Base-by-base conservation (phyloP, 305 asterid genomes). In the Ajuga reptans region DNA sequence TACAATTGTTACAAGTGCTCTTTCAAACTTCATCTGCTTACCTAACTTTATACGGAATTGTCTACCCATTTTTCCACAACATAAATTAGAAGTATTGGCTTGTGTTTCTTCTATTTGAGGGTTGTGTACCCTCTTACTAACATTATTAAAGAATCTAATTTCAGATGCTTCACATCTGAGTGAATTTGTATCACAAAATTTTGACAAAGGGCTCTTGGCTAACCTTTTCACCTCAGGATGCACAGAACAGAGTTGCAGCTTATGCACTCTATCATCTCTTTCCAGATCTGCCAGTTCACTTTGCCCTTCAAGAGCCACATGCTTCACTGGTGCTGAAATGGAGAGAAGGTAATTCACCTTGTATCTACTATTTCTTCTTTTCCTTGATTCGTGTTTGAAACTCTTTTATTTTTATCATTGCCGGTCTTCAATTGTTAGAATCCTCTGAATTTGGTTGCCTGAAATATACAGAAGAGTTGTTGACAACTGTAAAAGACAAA, bases 211-310 rank as follows among this genome's bases (percentile, higher is more conserved):
- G 43, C 69, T 64, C 45, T 61, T n/a, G 31, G 31, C 51, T 45
- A 11, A 58, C 64, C 37, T 67, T 75, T 68, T 43, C 68, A 59
- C 66, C 71, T 15, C 86, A 92, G 98, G 97, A 92, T 73, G 86
- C 89, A 51, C 98, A 92, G 74, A 92, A 92, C 75, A 82, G 84
- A 77, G 97, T 92, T 72, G 98, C 98, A 66, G 91, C 96, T 10
- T 89, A 88, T 83, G 97, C 97, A 10, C 93, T 92, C 61, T 76
- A 88, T 83, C 74, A 71, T 68, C 86, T 92, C 73, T 92, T 90
- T 81, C 88, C 94, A 52, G 97, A 88, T 78, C 82, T 92, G 60
- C 97, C 98, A 24, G 88, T 90, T 77, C 90, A 88, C 73, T 75
- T 90, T 46, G 92, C 92, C 79, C 85, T 90, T 78, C 77, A 80